Evolutionary conservation across 805 yeast species (phyloP), one percentile per base, ranked within the genome.

Genomic region (Kazachstania africana): DNA sequence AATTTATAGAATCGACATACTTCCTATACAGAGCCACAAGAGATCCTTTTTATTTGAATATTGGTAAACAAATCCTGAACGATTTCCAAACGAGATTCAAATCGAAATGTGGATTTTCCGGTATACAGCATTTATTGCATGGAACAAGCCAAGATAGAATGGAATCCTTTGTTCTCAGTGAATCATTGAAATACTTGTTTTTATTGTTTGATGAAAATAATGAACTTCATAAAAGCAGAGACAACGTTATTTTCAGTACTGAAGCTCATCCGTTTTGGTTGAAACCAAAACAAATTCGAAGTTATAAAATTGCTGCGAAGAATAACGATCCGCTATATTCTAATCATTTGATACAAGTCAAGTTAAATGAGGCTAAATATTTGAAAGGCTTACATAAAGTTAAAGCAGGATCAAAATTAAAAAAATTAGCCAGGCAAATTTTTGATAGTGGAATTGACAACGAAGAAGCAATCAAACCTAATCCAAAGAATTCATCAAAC

Each of bases 211-310:
- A 84, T 48, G 76, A 65, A 12, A 66, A 63, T 5, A 75, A 84
- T 48, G 63, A 73, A 37, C 68, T 71, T 34, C 65, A 73, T 58
- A 43, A 32, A 2, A 54, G 55, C 3, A 44, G 48, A 12, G 57
- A 61, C 17, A 59, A 54, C 38, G 55, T 62, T 20, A 55, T 78
- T 28, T 79, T 85, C 53, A 71, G 88, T 9, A 87, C 97, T 0
- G 97, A 87, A 47, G 95, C 87, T 0, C 97, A 87, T 53, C 94
- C 94, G 3, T 52, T 85, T 39, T 83, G 95, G 94, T 62, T 68
- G 32, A 70, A 70, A 28, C 39, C 54, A 4, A 41, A 52, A 4
- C 34, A 64, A 14, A 37, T 53, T 16, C 30, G 43, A 13, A 44
- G 52, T 17, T 54, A 61, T 36, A 41, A 41, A 14, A 19, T 38